Percentiles rank a stretch among this genome's conserved stretches.
phyloP scores from a whole-genome alignment of 192 early-diverging fungal genomes.

The Gigaspora rosea region DNA sequence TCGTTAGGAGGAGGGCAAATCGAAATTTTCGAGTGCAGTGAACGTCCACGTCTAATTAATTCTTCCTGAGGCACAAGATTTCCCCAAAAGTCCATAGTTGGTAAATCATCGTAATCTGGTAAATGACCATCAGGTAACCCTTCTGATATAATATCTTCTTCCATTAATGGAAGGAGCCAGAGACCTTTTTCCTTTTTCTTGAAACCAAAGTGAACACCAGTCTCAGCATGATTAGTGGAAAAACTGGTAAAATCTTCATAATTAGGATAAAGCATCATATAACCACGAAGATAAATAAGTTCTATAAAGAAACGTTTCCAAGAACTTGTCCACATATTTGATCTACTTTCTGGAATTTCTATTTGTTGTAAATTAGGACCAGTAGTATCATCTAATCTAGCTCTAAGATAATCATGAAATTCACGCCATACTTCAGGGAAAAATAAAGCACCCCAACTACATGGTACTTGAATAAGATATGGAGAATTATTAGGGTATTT shows the following conservation, averaged over 20 bases:
- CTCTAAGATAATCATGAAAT: conserved; percentile 57
- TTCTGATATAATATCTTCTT: conserved; percentile 46
- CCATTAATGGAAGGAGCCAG: conserved; percentile 54
- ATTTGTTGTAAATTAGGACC: conserved; percentile 49
- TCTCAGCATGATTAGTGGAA: conserved; percentile 64
- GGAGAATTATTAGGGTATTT: conserved; percentile 51
- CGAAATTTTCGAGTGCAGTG: too few relatives aligned
- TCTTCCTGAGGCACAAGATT: conserved; percentile 47
- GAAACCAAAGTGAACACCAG: conserved; percentile 54
- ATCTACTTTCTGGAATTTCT: conserved; percentile 52
- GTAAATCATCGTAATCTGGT: conserved; percentile 49
- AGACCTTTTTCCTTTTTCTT: background rate
- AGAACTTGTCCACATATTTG: conserved; percentile 61
- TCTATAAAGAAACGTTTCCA: conserved; percentile 67
- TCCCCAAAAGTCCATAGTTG: conserved; percentile 58
- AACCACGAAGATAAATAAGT: conserved; percentile 60
- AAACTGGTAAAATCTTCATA: conserved; percentile 58
- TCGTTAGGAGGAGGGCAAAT: too few relatives aligned
- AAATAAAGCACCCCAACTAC: conserved; percentile 66
- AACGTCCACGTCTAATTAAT: conserved; percentile 41
- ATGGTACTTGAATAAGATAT: conserved; percentile 59
- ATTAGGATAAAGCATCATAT: conserved; percentile 66
- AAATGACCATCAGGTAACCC: conserved; percentile 55
- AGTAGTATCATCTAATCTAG: conserved; percentile 49
- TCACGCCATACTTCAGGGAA: conserved; percentile 65